Evolutionary conservation across 495 filamentous ascomycete genomes (phyloP), one percentile per base, ranked within the genome.

Genomic region (Aspergillus sparsus): DNA sequence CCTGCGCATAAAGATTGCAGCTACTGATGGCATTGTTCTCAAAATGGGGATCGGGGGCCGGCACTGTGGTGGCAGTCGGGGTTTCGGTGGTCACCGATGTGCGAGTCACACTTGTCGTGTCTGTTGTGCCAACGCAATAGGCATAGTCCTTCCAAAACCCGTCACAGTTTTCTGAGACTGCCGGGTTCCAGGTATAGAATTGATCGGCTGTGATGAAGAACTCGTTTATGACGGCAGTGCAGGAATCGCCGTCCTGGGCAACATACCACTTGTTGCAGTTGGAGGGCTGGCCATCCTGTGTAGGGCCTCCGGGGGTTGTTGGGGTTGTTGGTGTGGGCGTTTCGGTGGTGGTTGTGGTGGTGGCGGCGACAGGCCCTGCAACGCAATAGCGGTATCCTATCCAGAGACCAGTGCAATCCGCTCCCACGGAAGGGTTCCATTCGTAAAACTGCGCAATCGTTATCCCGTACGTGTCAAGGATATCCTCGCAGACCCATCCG

Each of bases 401-500:
- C 44, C 44, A 47, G 9, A 47, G 10, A 47, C 27, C 27, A 0
- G 15, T n/a, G 27, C 44, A 47, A 10, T 47, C 15, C 0, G 44
- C 6, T 18, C 44, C 44, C 6, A 47, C 44, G 6, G 44, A 15
- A 15, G 44, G 44, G 18, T 47, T 47, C 44, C 44, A 47, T 1
- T 6, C 15, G 44, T 47, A 47, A 18, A 47, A 47, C 44, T 47
- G 44, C n/a, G 44, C 44, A 21, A 47, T 47, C 5, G 44, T 47
- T 15, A 47, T 47, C 0, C 44, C 44, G 44, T 47, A 47, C 15
- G 27, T 18, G 15, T 47, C 44, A 7, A 47, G 44, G 0, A 47
- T 18, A 18, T 18, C 27, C 9, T 47, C 15, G 15, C 44, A 47
- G n/a, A 18, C 18, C 44, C 21, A 27, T 10, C 27, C 8, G 44